These are phyloP conservation scores for Curvularia sp. DNA, from an alignment of 2,329 filamentous ascomycete genomes.

Conservation along the genomic window DNA sequence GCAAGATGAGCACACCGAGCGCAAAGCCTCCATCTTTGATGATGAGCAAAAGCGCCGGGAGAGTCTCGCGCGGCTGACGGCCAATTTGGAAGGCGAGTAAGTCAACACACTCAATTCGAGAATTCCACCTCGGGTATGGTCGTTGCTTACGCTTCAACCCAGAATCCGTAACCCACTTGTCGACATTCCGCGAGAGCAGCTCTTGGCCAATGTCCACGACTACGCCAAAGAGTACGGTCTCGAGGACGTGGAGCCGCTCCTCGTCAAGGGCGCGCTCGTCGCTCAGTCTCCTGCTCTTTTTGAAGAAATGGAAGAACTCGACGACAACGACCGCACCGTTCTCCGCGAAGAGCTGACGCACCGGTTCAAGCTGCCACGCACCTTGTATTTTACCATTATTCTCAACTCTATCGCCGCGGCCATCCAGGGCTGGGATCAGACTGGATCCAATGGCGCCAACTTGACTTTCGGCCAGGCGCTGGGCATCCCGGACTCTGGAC, in stretches of 20 bases:
- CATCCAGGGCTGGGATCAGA: constrained; percentile 72
- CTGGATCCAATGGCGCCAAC: constrained; percentile 59
- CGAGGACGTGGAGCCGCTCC: constrained; percentile 61
- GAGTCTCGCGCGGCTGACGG: constrained; percentile 35
- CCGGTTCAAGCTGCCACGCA: constrained; percentile 65
- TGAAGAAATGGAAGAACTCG: constrained; percentile 68
- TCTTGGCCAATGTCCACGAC: constrained; percentile 64
- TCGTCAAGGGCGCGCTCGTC: constrained; percentile 67
- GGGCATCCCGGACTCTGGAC: constrained; percentile 38
- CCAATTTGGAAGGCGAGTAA: constrained; percentile 44
- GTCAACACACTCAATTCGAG: constrained; percentile 11
- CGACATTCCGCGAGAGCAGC: constrained; percentile 59
- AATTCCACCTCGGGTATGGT: not conserved
- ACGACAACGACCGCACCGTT: constrained; percentile 65
- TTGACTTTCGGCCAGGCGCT: constrained; percentile 61
- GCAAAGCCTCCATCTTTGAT: constrained; percentile 32
- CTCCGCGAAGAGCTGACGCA: constrained; percentile 68
- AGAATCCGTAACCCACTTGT: constrained; percentile 65
- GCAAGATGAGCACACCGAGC: constrained; percentile 20
- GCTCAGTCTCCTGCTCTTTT: constrained; percentile 72
- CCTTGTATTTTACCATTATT: constrained; percentile 70
- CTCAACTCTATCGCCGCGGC: constrained; percentile 73
- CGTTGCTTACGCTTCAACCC: not conserved
- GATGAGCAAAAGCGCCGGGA: constrained; percentile 34
- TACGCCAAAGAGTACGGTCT: constrained; percentile 69